Base-by-base conservation (phyloP, 805 yeast genomes). In the Pachysolen tannophilus region DNA sequence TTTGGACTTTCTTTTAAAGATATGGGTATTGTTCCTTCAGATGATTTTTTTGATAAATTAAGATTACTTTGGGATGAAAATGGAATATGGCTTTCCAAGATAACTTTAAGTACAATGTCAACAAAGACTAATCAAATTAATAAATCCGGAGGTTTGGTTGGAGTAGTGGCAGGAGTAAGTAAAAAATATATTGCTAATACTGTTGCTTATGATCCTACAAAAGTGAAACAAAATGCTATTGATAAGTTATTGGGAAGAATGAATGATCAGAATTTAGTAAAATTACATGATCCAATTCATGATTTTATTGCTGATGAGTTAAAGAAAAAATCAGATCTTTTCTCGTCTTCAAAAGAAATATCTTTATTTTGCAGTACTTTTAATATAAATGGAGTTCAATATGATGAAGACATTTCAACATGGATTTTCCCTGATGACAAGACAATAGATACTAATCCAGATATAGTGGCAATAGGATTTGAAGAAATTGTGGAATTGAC, bases 401-500 rank as follows among this genome's bases (percentile, higher is more conserved):
- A 51, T 36, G 65, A 65, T 9, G 72, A 65, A 1, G 63, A 61
- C 42, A 49, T 73, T 7, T 46, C 48, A 5, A 47, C 53, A 5
- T 69, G 76, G 67, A 28, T 74, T 3, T 72, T 63, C 40, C 78
- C 79, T 0, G 34, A 49, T 1, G 50, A 49, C 29, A 46, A 48
- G 28, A 47, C 52, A 9, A 47, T 56, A 5, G 53, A 53, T n/a
- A 49, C 51, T 19, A 41, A 56, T 20, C 74, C 82, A 25, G 96
- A 90, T 48, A 54, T 88, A 2, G 77, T 84, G 15, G 81, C 80
- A 1, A 66, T 92, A 42, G 97, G 96, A 2, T 63, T 92, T 26
- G 95, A 92, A 55, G 98, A 92, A 49, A 78, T 88, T 23, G 78
- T 87, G 9, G 97, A 88, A 49, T 61, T 92, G 29, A 74, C 78